Percentiles rank a stretch among this genome's conserved stretches.
Conservation (phyloP, 2,329 filamentous ascomycete species). For the Metarhizium rileyi region DNA sequence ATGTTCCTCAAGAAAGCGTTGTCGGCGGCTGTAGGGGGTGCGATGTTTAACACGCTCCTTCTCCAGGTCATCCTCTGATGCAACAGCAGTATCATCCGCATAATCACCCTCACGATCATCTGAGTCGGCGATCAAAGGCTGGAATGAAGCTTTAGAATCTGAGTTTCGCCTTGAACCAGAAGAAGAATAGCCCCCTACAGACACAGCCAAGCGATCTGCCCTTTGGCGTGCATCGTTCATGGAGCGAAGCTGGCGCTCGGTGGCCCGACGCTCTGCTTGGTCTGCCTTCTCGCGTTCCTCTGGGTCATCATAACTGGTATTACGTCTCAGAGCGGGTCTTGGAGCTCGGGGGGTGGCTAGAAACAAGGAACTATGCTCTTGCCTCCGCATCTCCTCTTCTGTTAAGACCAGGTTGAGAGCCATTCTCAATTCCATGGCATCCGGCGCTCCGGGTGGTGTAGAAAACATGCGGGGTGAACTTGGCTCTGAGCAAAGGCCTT, state of each 20-base stretch:
- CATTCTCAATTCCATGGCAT: slow-evolving; percentile 27
- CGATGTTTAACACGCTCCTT: slow-evolving; percentile 12
- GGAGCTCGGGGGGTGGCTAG: slow-evolving; percentile 14
- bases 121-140: slow-evolving; percentile 21
- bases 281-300: slow-evolving; percentile 31
- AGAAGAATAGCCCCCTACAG: slow-evolving; percentile 28
- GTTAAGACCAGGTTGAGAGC: slow-evolving; percentile 30
- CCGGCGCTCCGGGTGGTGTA: slow-evolving; percentile 25
- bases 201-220: slow-evolving; percentile 29
- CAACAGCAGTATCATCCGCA: slow-evolving; percentile 11
- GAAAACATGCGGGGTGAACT: slow-evolving; percentile 11
- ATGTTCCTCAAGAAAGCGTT: slow-evolving; percentile 12
- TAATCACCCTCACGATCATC: slow-evolving; percentile 13
- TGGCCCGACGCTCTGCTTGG: slow-evolving; percentile 26
- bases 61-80: slow-evolving; percentile 2
- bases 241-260: slow-evolving; percentile 28
- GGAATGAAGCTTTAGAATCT: slow-evolving; percentile 23
- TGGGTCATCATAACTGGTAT: slow-evolving; percentile 32
- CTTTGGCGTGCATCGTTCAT: slow-evolving; percentile 30
- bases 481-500: neutral
- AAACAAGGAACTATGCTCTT: slow-evolving; percentile 8
- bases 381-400: slow-evolving; percentile 16
- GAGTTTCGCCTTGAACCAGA: slow-evolving; percentile 27
- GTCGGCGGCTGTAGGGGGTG: slow-evolving; percentile 16
- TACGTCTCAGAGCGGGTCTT: slow-evolving; percentile 30